These are phyloP conservation scores for Nicotiana paniculata DNA, from an alignment of 257 asterid species.

Conservation along the genomic window DNA sequence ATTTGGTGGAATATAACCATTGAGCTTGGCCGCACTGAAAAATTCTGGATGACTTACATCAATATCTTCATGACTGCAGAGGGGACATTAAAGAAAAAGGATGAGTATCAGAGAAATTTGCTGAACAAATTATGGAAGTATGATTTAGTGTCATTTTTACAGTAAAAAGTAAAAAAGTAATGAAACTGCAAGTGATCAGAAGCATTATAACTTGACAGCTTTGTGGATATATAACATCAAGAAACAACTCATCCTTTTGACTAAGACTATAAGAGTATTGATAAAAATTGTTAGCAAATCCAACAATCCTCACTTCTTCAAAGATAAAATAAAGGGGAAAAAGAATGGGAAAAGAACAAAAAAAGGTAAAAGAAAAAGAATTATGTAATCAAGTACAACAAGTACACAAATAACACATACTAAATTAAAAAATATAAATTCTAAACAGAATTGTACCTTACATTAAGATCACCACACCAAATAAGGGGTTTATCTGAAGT, in stretches of 20 bases:
- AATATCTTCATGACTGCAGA: constrained; percentile 74
- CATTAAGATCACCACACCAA: constrained; percentile 98
- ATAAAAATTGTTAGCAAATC: background rate
- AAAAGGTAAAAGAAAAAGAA: background rate
- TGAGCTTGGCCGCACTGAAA: constrained; percentile 73
- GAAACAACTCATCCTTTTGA: constrained; percentile 2
- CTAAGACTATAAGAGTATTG: background rate
- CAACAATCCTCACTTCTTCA: background rate
- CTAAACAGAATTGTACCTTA: constrained; percentile 46
- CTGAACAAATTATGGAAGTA: background rate
- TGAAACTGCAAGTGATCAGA: background rate
- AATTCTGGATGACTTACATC: constrained; percentile 98
- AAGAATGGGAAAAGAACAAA: background rate
- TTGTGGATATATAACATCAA: background rate
- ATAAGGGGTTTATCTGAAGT: constrained; percentile 79
- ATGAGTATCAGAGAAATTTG: background rate
- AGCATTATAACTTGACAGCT: background rate
- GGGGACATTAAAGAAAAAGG: constrained; percentile 6
- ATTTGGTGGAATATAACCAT: constrained; percentile 87
- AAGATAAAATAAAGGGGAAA: background rate
- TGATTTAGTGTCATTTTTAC: background rate
- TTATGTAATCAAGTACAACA: background rate
- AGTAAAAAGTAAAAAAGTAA: background rate
- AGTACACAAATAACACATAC: background rate
- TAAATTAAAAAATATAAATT: background rate